Evolutionary conservation across 2,329 filamentous ascomycete genomes (phyloP).

Genomic region (Aspergillus costaricaensis): DNA sequence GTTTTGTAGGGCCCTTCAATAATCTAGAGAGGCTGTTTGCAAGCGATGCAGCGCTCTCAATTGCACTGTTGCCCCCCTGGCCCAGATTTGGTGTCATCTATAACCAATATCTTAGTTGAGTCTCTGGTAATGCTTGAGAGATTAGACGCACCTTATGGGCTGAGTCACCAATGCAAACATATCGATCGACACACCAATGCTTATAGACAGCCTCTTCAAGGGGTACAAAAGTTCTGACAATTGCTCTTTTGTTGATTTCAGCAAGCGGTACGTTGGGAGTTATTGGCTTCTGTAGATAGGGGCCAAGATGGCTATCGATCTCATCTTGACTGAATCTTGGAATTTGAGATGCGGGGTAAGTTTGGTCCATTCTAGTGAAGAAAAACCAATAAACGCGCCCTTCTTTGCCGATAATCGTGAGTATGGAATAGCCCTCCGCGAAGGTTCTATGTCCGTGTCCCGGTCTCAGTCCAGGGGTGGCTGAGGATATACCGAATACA

Average conservation of each 20-base stretch:
- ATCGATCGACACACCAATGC: constrained; percentile 9
- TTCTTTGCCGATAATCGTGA: constrained; percentile 11
- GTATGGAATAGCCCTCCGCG: background rate
- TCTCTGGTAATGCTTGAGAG: too few relatives aligned
- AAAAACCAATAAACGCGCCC: constrained; percentile 17
- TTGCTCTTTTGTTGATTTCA: too few relatives aligned
- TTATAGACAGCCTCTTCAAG: constrained; percentile 12
- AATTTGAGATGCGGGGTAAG: constrained; percentile 1
- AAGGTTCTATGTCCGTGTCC: constrained; percentile 7
- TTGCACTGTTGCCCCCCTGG: too few relatives aligned
- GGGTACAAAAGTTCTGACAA: background rate
- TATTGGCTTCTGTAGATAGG: background rate
- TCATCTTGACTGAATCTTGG: constrained; percentile 6
- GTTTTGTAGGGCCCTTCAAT: too few relatives aligned
- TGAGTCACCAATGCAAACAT: constrained; percentile 14
- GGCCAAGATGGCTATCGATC: background rate
- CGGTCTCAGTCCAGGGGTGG: too few relatives aligned
- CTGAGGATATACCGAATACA: background rate
- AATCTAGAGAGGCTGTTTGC: too few relatives aligned
- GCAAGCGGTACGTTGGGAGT: too few relatives aligned
- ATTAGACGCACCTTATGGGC: constrained; percentile 8
- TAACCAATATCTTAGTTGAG: too few relatives aligned
- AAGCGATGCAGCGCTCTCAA: too few relatives aligned
- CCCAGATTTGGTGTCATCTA: too few relatives aligned
- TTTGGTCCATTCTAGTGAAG: constrained; percentile 8